Evolutionary conservation across 768 basidiomycete species (phyloP), one percentile per base, ranked within the genome.

Genomic region (Coprinopsis cinerea): DNA sequence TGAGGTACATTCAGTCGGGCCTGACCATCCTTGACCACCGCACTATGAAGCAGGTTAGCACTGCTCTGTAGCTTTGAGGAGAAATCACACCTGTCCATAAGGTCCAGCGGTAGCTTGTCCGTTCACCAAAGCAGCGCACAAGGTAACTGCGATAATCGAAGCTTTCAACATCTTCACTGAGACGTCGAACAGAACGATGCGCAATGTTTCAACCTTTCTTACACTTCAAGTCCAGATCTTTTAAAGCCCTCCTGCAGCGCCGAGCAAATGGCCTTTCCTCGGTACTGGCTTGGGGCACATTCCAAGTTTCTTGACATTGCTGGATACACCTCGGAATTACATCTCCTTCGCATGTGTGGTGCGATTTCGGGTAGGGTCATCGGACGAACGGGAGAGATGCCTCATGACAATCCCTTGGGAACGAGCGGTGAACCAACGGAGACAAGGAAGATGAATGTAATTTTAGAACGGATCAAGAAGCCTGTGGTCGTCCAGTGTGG

Each of bases 11-110:
- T 63, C 59, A 2, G 78, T 80, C 6, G 77, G 62, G 11, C 79
- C 79, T 6, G 70, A 60, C 74, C 76, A 80, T 2, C 74, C 75
- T 44, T 64, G 67, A 6, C 77, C 77, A 40, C 77, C 77, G 53
- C 79, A 80, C 77, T 81, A 32, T n/a, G 37, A 42, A 25, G 3
- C 11, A 26, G 30, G 11, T 39, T 26, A 22, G 23, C 7, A n/a
- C n/a, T n/a, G n/a, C n/a, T n/a, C 14, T 32, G 30, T 20, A 27
- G 17, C 23, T 40, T 34, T 50, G 10, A 24, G 22, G 42, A 17
- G 3, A 28, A 34, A 15, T 7, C 36, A 13, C 25, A 53, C 53
- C 37, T 47, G 53, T 24, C 51, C 51, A 20, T 47, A 50, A n/a
- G 39, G 36, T 6, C 24, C 20, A n/a, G 45, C 51, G 14, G 42